Evolutionary conservation across 306 rosid species (phyloP), one percentile per base, ranked within the genome.

Genomic region (Senna siamea): DNA sequence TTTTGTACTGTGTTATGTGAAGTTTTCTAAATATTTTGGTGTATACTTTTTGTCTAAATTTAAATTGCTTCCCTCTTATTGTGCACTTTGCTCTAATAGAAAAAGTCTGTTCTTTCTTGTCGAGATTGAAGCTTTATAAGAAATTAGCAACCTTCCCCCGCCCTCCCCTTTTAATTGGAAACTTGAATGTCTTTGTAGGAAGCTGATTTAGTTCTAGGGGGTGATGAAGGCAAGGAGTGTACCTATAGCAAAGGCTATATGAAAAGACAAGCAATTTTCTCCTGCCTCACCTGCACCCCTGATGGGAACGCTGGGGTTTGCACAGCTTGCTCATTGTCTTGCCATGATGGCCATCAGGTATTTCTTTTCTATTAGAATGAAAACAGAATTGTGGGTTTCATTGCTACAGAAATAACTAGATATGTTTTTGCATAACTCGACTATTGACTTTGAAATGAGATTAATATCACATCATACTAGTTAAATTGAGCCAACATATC

Each of bases 321-420:
- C 86, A 90, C 96, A n/a, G 99, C 99, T 65, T 95, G 99, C 84
- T 88, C 97, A 72, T 83, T 95, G 87, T 89, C 98, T 75, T 95
- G 99, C 83, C 99, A 95, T 62, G 99, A 95, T 72, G 99, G 98
- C 65, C 99, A 95, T 6, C 96, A 95, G 97, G 99, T 95, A 83
- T 41, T 68, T 65, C 20, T 14, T 52, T 66, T 32, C 38, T 22
- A 13, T 12, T 35, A 61, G n/a, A n/a, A 19, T 32, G 41, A n/a
- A 12, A 22, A 11, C n/a, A 43, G 22, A 50, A 70, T 70, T 53
- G 77, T 53, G n/a, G 61, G 37, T 81, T 63, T 54, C n/a, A 20
- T 48, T 70, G 38, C 59, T 37, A 10, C 47, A 50, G 23, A 70
- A 30, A 35, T 76, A 14, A 57, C 32, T 28, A 63, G 52, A 65